These are phyloP conservation scores for Quercus rubra DNA, from an alignment of 306 rosid genomes.

Conservation along the genomic window DNA sequence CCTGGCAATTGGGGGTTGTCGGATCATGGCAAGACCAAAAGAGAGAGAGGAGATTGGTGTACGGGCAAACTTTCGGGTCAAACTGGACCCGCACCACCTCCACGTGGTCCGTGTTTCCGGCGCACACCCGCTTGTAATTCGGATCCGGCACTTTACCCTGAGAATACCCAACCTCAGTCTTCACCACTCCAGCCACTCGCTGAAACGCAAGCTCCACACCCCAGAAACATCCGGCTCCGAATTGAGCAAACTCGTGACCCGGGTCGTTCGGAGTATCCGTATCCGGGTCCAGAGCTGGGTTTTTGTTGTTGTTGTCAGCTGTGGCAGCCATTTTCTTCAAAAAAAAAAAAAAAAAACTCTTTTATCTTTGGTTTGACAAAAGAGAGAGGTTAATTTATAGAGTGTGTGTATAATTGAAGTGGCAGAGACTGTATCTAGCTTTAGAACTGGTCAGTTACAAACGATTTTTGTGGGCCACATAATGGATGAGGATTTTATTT, in stretches of 20 bases:
- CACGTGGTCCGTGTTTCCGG: slow-evolving; percentile 65
- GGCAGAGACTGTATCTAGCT: not conserved
- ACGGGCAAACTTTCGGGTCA: slow-evolving; percentile 64
- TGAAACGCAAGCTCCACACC: slow-evolving; percentile 76
- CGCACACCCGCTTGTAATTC: slow-evolving; percentile 52
- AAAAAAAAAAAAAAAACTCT: not conserved
- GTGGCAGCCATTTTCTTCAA: slow-evolving; percentile 15
- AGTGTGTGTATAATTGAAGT: not conserved
- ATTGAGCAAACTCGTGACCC: slow-evolving; percentile 62
- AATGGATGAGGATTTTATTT: too few relatives aligned
- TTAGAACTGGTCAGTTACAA: not conserved
- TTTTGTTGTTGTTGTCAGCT: not conserved
- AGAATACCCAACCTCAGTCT: slow-evolving; percentile 80
- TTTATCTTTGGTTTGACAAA: not conserved
- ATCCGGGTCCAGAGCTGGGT: slow-evolving; percentile 59
- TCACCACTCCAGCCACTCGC: slow-evolving; percentile 64
- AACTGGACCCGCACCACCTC: slow-evolving; percentile 78
- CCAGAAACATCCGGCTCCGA: slow-evolving; percentile 94
- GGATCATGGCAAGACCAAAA: slow-evolving; percentile 86
- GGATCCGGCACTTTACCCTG: slow-evolving; percentile 74
- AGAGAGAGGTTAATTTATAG: not conserved
- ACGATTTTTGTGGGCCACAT: not conserved
- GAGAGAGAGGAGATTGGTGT: slow-evolving; percentile 43
- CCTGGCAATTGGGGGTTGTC: slow-evolving; percentile 73
- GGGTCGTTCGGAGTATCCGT: slow-evolving; percentile 50